Conservation (phyloP, 2,329 filamentous ascomycete species). For the Atkinsonella texensis region DNA sequence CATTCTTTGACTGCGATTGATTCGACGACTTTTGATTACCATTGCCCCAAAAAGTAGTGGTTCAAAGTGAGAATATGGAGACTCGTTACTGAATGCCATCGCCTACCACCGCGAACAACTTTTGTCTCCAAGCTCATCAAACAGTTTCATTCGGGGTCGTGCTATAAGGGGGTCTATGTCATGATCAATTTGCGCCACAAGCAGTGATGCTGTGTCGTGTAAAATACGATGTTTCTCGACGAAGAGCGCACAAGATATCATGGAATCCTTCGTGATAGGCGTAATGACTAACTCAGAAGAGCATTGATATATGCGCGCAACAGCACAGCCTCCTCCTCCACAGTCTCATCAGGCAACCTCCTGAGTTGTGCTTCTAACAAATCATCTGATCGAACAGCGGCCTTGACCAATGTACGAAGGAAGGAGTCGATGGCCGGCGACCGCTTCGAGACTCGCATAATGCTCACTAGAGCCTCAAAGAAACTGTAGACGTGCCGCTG, state of each 20-base stretch:
- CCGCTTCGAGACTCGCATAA: slow-evolving; percentile 31
- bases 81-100: too few relatives aligned
- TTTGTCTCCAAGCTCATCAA: too few relatives aligned
- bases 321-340: slow-evolving; percentile 38
- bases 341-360: slow-evolving; percentile 34
- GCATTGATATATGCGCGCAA: slow-evolving; percentile 32
- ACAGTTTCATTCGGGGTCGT: not conserved
- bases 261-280: too few relatives aligned
- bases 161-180: too few relatives aligned
- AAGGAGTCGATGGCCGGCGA: slow-evolving; percentile 23
- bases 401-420: slow-evolving; percentile 27
- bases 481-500: slow-evolving; percentile 40
- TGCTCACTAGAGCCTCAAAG: slow-evolving; percentile 36
- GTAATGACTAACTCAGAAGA: slow-evolving; percentile 19
- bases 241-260: not conserved
- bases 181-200: not conserved
- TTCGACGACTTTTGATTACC: too few relatives aligned
- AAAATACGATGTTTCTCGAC: not conserved
- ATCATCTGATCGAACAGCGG: slow-evolving; percentile 28
- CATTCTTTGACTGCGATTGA: too few relatives aligned
- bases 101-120: too few relatives aligned
- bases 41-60: too few relatives aligned
- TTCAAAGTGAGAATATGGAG: too few relatives aligned
- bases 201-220: not conserved
- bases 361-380: slow-evolving; percentile 26